Evolutionary conservation across 2,329 filamentous ascomycete genomes (phyloP), one percentile per base, ranked within the genome.

Genomic region (Elsinoe perseae): DNA sequence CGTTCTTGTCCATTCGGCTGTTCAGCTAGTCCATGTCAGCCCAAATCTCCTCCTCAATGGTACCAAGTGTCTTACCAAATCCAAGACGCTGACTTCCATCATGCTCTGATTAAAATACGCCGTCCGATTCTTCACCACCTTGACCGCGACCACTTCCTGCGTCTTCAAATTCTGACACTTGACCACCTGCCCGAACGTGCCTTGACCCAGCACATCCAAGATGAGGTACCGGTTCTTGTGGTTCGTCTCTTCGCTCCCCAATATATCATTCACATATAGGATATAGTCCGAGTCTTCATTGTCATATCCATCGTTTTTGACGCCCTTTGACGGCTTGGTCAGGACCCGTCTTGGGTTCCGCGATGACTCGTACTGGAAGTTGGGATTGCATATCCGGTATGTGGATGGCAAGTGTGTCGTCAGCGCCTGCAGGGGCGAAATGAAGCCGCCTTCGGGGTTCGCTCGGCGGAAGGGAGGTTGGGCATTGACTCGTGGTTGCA

Each of bases 31-130:
- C 16, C 5, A n/a, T 50, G 50, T 70, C 50, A 72, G 62, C 38
- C 2, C 44, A 12, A n/a, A 30, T 21, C 46, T 54, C 32, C 12
- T 14, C 28, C 14, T 18, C 23, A 3, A 55, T 55, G 32, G n/a
- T 27, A 20, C 32, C 12, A 4, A 46, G 3, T 12, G 8, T 9
- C 82, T 57, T 78, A 95, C 89, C 78, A 98, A 70, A 72, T 98
- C 93, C 57, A 98, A 78, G 21, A 98, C 93, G 1, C 93, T 98
- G 28, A 98, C 93, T 70, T 98, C 93, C 93, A 98, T 98, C 93
- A 98, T 98, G 72, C 93, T 97, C 72, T 98, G 93, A 69, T 98
- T 98, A 77, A 98, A 98, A 72, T 98, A 98, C 34, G 93, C 93
- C 1, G 93, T 98, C 66, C 92, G 85, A 72, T 98, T 98, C 75